Evolutionary conservation across 305 asterid species (phyloP).

Genomic region (Plantago rigida): DNA sequence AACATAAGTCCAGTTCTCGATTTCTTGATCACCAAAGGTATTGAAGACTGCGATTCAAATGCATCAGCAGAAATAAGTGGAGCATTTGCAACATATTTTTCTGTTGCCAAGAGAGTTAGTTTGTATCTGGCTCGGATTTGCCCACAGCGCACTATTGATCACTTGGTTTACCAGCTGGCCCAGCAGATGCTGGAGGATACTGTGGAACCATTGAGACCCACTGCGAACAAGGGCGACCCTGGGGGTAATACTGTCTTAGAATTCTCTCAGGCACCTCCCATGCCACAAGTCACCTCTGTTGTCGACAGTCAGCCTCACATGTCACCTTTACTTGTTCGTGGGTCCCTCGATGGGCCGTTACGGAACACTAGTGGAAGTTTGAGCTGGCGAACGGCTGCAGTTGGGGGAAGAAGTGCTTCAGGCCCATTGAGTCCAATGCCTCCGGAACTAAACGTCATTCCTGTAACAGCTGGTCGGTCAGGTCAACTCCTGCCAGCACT

Average conservation of each 20-base stretch:
- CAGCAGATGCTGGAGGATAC: constrained; percentile 98
- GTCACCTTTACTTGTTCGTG: constrained; percentile 96
- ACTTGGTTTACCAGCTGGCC: constrained; percentile 95
- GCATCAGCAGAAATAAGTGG: constrained; percentile 99
- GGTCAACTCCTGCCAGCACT: constrained; percentile 93
- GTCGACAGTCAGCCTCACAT: constrained; percentile 92
- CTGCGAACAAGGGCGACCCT: constrained; percentile 62
- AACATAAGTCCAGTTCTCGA: constrained; percentile 93
- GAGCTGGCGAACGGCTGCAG: constrained; percentile 92
- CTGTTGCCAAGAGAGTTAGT: constrained; percentile 96
- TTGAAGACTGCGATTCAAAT: constrained; percentile 98
- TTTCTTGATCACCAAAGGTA: constrained; percentile 93
- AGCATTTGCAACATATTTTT: constrained; percentile 95
- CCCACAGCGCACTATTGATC: constrained; percentile 97
- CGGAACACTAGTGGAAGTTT: constrained; percentile 95
- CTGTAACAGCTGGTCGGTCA: constrained; percentile 80
- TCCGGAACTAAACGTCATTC: constrained; percentile 79
- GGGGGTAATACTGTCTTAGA: constrained; percentile 69
- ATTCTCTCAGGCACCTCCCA: constrained; percentile 86
- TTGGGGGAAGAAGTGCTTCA: constrained; percentile 94
- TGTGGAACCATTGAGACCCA: constrained; percentile 61
- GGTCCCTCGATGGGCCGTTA: constrained; percentile 92
- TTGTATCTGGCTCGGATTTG: constrained; percentile 93
- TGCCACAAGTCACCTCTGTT: constrained; percentile 63
- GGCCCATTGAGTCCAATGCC: constrained; percentile 96